Evolutionary conservation across 163 green algal species (phyloP).

Genomic region (Picocystis sp.): DNA sequence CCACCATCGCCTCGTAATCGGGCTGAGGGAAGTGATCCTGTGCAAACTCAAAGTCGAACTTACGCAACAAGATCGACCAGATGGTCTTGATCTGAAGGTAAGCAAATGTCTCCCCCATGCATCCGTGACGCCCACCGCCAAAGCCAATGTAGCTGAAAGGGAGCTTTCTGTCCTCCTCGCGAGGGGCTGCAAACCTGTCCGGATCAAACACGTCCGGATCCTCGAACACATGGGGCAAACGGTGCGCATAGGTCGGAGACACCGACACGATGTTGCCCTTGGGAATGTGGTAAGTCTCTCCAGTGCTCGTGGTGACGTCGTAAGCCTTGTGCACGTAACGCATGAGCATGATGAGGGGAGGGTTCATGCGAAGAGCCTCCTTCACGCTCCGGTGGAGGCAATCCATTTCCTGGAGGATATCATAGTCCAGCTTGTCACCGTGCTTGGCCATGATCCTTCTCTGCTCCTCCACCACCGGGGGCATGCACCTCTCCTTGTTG

Average conservation of each 20-base stretch:
- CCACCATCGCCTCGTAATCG: constrained; percentile 89
- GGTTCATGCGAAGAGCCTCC: constrained; percentile 85
- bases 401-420: constrained; percentile 76
- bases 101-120: constrained; percentile 93
- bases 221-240: constrained; percentile 55
- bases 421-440: constrained; percentile 53
- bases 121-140: constrained; percentile 84
- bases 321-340: constrained; percentile 71
- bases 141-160: constrained; percentile 87
- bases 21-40: constrained; percentile 65
- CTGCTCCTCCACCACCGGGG: constrained; percentile 67
- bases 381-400: constrained; percentile 51
- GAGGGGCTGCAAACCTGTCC: constrained; percentile 49
- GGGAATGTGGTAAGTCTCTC: constrained; percentile 42
- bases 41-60: constrained; percentile 95
- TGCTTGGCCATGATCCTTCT: constrained; percentile 45
- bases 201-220: constrained; percentile 65
- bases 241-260: constrained; percentile 71
- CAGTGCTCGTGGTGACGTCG: constrained; percentile 49
- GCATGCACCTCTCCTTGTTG: constrained; percentile 15
- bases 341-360: constrained; percentile 89
- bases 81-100: constrained; percentile 95
- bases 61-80: constrained; percentile 75
- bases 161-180: constrained; percentile 74
- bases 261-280: constrained; percentile 75